These are phyloP conservation scores for Dunaliella sp. DNA, from an alignment of 139 green algal species.

Conservation along the genomic window DNA sequence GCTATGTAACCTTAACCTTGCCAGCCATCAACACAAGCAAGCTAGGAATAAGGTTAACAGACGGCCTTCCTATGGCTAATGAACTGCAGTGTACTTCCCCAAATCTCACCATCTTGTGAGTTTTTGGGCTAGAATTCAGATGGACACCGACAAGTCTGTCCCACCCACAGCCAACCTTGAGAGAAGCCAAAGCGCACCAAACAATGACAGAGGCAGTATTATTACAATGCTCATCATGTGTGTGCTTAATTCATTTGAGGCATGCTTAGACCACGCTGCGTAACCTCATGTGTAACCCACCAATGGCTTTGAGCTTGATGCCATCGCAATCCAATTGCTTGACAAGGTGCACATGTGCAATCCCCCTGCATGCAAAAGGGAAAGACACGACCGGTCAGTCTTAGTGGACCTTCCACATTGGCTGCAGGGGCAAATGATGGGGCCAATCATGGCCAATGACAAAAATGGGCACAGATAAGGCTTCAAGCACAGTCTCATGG, in stretches of 20 bases:
- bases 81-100: neutral
- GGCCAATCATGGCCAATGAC: neutral
- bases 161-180: neutral
- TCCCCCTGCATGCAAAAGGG: neutral
- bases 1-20: too few relatives aligned
- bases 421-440: neutral
- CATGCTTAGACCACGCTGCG: too few relatives aligned
- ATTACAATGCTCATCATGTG: too few relatives aligned
- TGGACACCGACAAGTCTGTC: neutral
- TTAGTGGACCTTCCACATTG: neutral
- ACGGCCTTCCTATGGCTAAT: neutral
- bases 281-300: too few relatives aligned
- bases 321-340: neutral
- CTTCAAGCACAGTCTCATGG: neutral
- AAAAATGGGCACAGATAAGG: neutral
- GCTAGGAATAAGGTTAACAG: neutral
- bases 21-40: neutral
- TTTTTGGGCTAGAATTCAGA: neutral
- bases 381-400: neutral
- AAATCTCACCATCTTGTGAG: neutral
- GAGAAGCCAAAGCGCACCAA: neutral
- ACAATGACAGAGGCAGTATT: neutral
- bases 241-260: too few relatives aligned
- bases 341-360: neutral
- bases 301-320: neutral